Base-by-base conservation (phyloP, 768 basidiomycete genomes). In the Suillus brevipes region DNA sequence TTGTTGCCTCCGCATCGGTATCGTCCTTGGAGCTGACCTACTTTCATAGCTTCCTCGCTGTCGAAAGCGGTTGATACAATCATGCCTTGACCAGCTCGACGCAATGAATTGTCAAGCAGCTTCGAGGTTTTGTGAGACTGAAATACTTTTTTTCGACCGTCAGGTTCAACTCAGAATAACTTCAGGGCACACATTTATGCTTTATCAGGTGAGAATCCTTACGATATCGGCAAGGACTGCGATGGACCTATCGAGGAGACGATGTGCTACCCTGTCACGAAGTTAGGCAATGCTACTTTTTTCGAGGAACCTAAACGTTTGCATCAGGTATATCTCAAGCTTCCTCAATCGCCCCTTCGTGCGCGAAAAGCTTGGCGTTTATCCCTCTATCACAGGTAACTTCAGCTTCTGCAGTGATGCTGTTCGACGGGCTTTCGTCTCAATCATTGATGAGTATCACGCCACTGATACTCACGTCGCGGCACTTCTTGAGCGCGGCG, bases 51-150 rank as follows among this genome's bases (percentile, higher is more conserved):
- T 94, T 16, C 89, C 90, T 34, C 84, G 88, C 45, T 95, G 93
- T 74, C 77, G 87, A 68, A 83, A 83, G 66, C 82, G 82, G 66
- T 80, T 88, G 65, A 74, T 81, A 20, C 77, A 81, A 43, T 80
- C 80, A 40, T 95, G 93, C 67, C 79, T 92, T 55, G 83, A 91
- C 64, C 78, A 77, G 16, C 89, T 87, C 65, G 92, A 95, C 71
- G 73, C 79, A 9, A 84, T 90, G 66, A 81, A 83, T 68, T 95
- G 92, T 69, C 77, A 79, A 10, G 91, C 88, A 20, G 90, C 92
- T 8, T 79, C 84, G 55, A 73, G 67, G 47, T 93, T 93, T 73
- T 95, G 93, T 72, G 78, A 84, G 37, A 75, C 70, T 23, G 81
- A 87, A 67, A 62, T 82, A 28, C 14, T n/a, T 81, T 76, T 66